phyloP scores from a whole-genome alignment of 2,329 filamentous ascomycete genomes.

The Cytospora piceicola region DNA sequence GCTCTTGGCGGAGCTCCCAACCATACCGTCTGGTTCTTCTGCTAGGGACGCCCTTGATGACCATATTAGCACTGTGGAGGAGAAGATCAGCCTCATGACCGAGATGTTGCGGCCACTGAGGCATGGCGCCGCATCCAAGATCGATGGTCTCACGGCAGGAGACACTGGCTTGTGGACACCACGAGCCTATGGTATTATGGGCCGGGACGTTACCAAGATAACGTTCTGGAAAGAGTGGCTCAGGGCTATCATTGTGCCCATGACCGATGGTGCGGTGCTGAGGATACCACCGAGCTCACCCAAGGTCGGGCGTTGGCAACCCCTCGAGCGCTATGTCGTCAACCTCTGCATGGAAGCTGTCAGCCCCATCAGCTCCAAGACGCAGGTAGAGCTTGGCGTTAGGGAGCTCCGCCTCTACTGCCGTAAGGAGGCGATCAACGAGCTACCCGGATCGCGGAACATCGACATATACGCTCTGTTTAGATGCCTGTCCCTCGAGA shows the following conservation, averaged over 20 bases:
- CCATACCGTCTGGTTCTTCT: conserved; percentile 76
- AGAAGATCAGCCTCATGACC: conserved; percentile 96
- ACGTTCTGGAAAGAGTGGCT: conserved; percentile 99
- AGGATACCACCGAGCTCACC: conserved; percentile 88
- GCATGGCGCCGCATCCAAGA: conserved; percentile 94
- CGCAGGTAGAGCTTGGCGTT: conserved; percentile 89
- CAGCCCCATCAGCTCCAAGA: conserved; percentile 89
- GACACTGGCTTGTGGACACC: conserved; percentile 97
- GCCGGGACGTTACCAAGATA: conserved; percentile 79
- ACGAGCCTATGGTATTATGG: conserved; percentile 88
- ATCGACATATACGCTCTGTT: conserved; percentile 94
- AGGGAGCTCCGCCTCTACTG: conserved; percentile 91
- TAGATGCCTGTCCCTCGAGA: conserved; percentile 84
- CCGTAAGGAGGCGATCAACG: conserved; percentile 88
- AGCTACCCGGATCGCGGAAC: conserved; percentile 87
- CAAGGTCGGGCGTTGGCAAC: conserved; percentile 91
- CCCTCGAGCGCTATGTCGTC: conserved; percentile 93
- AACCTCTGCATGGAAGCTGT: conserved; percentile 96
- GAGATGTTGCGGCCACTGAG: conserved; percentile 90
- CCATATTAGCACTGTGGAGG: conserved; percentile 92
- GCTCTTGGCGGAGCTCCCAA: conserved; percentile 80
- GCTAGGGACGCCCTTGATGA: conserved; percentile 87
- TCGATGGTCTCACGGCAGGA: conserved; percentile 92
- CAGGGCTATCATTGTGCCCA: conserved; percentile 88
- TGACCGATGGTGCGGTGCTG: conserved; percentile 84